A percentile compares a stretch with the other conserved stretches of the same genome.
Evolutionary conservation across 345 rosid species (phyloP).

Genomic region (Angophora floribunda): DNA sequence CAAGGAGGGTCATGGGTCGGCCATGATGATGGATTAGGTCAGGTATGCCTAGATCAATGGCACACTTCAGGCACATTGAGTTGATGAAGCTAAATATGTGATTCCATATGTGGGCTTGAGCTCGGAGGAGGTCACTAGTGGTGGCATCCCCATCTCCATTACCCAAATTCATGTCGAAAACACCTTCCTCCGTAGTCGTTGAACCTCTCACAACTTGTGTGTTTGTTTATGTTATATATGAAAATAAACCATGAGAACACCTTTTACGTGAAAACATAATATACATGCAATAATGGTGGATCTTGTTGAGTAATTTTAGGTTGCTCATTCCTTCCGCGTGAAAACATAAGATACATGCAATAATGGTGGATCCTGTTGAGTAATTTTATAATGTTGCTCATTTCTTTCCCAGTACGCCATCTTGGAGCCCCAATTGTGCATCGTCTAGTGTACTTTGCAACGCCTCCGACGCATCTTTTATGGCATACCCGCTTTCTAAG

Average conservation of each 20-base stretch:
- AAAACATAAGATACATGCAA: too few species aligned
- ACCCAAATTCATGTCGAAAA: neutral
- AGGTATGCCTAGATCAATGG: constrained; percentile 23
- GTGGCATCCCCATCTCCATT: neutral
- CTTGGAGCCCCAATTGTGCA: neutral
- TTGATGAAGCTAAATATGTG: constrained; percentile 1
- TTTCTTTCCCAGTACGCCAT: neutral
- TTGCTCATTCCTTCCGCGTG: too few species aligned
- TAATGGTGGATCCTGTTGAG: too few species aligned
- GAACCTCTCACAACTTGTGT: neutral
- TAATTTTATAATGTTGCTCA: neutral
- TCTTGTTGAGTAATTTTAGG: too few species aligned
- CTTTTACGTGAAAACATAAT: too few species aligned
- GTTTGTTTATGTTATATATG: too few species aligned
- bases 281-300: too few species aligned
- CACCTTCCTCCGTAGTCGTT: neutral
- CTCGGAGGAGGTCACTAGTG: neutral
- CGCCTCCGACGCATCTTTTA: neutral
- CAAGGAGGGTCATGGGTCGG: constrained; percentile 15
- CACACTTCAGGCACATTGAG: constrained; percentile 24
- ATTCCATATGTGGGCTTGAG: constrained; percentile 19
- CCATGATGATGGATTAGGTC: constrained; percentile 25
- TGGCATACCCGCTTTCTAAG: neutral
- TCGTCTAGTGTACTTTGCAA: neutral
- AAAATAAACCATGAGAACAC: too few species aligned